Percentiles rank a stretch among this genome's conserved stretches.
Conservation (phyloP, 805 yeast species). For the Wickerhamiella sorbophila region DNA sequence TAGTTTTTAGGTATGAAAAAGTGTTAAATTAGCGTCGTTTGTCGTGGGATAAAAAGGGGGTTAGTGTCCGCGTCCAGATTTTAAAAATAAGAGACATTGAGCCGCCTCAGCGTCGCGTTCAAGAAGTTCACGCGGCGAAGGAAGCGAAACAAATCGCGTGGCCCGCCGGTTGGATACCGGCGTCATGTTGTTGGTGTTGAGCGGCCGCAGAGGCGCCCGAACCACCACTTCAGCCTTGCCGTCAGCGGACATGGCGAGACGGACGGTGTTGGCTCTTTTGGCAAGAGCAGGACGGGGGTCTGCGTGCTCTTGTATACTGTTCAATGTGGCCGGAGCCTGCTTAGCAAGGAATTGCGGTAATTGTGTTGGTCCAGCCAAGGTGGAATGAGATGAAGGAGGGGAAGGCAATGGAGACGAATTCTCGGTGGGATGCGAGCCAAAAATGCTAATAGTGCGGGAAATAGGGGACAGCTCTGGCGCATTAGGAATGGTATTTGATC, state of each 20-base stretch:
- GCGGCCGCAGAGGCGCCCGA: slow-evolving; percentile 17
- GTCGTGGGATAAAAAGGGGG: no score
- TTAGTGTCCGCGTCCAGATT: slow-evolving; percentile 17
- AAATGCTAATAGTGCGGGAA: neutral
- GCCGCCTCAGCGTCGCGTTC: slow-evolving; percentile 25
- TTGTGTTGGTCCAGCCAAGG: neutral
- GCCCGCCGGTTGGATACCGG: slow-evolving; percentile 5
- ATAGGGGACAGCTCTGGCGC: neutral
- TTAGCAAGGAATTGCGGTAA: neutral
- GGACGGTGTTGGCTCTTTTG: slow-evolving; percentile 14
- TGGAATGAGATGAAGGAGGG: neutral
- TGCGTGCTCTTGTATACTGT: neutral
- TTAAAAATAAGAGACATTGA: slow-evolving; percentile 22
- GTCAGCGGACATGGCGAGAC: slow-evolving; percentile 26
- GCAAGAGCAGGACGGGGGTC: slow-evolving; percentile 6
- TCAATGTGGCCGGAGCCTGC: neutral
- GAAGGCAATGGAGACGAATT: slow-evolving; percentile 1
- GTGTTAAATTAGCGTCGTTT: no score
- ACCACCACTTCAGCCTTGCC: slow-evolving; percentile 28
- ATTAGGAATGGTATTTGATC: neutral
- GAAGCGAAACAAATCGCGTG: slow-evolving; percentile 12
- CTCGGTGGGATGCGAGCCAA: neutral
- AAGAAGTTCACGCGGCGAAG: slow-evolving; percentile 7
- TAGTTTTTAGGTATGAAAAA: no score
- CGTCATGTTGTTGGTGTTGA: slow-evolving; percentile 5